Base-by-base conservation (phyloP, 257 asterid genomes). In the Solanum bulbocastanum region DNA sequence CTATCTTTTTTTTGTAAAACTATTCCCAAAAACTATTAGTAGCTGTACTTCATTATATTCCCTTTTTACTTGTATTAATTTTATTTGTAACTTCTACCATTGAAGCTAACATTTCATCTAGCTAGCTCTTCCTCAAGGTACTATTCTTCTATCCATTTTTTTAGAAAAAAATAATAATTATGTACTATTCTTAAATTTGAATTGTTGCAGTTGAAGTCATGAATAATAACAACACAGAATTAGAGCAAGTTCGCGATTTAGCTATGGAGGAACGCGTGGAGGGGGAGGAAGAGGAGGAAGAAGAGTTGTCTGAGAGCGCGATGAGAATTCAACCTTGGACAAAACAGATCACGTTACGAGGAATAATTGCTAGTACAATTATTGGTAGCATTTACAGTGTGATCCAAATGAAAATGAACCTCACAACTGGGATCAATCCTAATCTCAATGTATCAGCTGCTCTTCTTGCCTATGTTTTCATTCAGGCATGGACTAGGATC, bases 361-460 rank as follows among this genome's bases (percentile, higher is more conserved):
- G 95, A 56, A 39, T 94, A 5, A 32, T 94, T 5, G 93, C 94
- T 2, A 96, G 99, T 79, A 60, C 89, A 13, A 5, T 94, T 23
- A 92, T 96, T 10, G 99, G 99, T 22, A 86, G 93, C 27, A 85
- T 94, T 27, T 95, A 92, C 89, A 95, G 98, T 81, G 86, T 96
- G 12, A 94, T 96, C 56, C 93, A 92, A 27, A 95, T 94, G 98
- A 95, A 94, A 90, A 87, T 96, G 62, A 93, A 91, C 86, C 95
- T 96, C 15, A 96, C 99, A 3, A 94, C 99, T 0, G 99, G 99
- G 46, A 90, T 96, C 68, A 92, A 94, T 78, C 98, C 99, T 0
- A 93, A 96, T 90, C 95, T 96, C 76, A 96, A 96, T 37, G 96
- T 94, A 56, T 94, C 98, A 3, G 98, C 99, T 5, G 99, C 98